Percentiles rank a stretch among this genome's conserved stretches.
phyloP scores from a whole-genome alignment of 441 rosid species.

The Francoa sonchifolia region DNA sequence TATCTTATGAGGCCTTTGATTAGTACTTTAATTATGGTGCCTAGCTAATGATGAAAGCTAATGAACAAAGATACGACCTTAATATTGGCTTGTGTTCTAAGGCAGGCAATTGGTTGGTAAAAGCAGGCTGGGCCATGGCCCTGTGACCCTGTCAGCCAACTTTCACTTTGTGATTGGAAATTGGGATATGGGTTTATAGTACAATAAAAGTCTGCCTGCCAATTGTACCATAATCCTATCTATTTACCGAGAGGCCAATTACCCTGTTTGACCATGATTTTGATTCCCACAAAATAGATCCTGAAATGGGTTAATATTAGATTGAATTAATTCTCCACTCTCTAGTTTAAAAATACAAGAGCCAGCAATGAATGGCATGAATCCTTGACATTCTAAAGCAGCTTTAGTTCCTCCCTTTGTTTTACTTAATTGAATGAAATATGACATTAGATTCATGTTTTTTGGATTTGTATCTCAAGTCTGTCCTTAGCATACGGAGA shows the following conservation, averaged over 20 bases:
- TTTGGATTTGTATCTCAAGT: not conserved
- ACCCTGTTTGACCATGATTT: too few species aligned
- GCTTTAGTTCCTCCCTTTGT: not conserved
- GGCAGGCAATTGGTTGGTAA: not conserved
- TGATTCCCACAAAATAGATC: too few species aligned
- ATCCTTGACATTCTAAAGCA: too few species aligned
- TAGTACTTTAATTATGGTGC: not conserved
- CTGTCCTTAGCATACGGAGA: conserved; percentile 1
- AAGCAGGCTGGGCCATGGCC: not conserved
- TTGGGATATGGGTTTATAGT: too few species aligned
- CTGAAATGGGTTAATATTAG: too few species aligned
- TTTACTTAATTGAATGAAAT: conserved; percentile 1
- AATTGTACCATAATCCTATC: not conserved
- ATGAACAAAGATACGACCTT: conserved; percentile 14
- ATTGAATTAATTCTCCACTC: too few species aligned
- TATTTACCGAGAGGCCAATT: not conserved
- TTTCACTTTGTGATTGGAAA: too few species aligned
- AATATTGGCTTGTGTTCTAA: conserved; percentile 4
- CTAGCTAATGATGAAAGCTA: conserved; percentile 13
- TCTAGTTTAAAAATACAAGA: too few species aligned
- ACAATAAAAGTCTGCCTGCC: too few species aligned
- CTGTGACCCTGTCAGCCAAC: not conserved
- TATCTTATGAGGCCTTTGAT: too few species aligned
- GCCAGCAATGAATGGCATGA: too few species aligned
- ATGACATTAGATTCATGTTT: not conserved